These are phyloP conservation scores for Physaria fendleri DNA, from an alignment of 345 rosid species.

Conservation along the genomic window DNA sequence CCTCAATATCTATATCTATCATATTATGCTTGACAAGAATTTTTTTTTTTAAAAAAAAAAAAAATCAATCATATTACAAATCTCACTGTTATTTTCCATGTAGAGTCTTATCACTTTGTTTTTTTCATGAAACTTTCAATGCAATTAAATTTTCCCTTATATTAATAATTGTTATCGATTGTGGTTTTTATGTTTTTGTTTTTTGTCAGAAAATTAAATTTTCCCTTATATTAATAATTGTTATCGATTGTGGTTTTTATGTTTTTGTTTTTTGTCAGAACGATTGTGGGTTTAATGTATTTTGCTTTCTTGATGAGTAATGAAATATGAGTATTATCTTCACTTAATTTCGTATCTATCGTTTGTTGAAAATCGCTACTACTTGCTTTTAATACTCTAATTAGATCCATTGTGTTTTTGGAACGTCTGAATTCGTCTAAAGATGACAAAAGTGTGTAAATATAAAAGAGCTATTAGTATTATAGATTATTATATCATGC, in stretches of 20 bases:
- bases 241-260: background rate
- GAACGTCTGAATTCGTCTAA: background rate
- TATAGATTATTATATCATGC: background rate
- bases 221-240: background rate
- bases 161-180: background rate
- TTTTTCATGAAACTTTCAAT: slow-evolving; percentile 5
- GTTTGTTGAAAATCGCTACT: background rate
- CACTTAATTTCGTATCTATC: background rate
- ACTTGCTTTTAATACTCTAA: background rate
- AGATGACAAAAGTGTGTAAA: background rate
- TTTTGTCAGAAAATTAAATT: background rate
- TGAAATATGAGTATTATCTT: background rate
- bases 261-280: background rate
- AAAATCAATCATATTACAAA: slow-evolving; percentile 14
- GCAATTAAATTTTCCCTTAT: background rate
- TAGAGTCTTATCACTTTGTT: background rate
- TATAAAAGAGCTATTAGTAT: too few species aligned
- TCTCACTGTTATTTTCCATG: slow-evolving; percentile 1
- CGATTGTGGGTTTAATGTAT: background rate
- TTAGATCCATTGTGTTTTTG: background rate
- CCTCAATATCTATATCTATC: background rate
- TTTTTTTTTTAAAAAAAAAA: too few species aligned
- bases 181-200: background rate
- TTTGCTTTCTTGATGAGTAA: background rate
- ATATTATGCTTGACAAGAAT: too few species aligned